Conservation (phyloP, 1,139 yeast species). For the Suhomyces atakaporum region DNA sequence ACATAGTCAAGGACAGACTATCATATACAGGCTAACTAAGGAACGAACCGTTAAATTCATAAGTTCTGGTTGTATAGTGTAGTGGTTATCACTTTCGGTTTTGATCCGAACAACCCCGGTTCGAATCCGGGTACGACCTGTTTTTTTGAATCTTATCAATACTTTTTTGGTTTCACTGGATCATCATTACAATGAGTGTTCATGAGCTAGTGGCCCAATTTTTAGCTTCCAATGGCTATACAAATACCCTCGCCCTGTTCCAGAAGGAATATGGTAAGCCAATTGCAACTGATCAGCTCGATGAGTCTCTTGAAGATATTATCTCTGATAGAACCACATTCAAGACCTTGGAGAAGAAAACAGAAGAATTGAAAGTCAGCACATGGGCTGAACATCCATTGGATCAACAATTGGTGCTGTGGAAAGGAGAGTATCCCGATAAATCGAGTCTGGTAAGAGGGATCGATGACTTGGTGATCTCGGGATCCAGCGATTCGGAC, state of each 20-base stretch:
- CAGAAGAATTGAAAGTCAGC: constrained; percentile 14
- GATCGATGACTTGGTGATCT: constrained; percentile 27
- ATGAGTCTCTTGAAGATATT: constrained; percentile 53
- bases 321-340: constrained; percentile 51
- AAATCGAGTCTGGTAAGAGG: constrained; percentile 11
- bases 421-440: constrained; percentile 39
- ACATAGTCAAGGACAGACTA: too few species aligned
- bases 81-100: constrained; percentile 54
- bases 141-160: constrained; percentile 27
- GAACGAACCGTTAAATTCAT: too few species aligned
- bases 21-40: too few species aligned
- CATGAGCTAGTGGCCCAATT: constrained; percentile 57
- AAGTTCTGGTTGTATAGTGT: constrained; percentile 46
- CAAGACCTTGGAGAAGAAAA: constrained; percentile 21
- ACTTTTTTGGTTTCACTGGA: neutral
- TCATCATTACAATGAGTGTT: constrained; percentile 11
- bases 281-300: constrained; percentile 15
- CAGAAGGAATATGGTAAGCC: constrained; percentile 49
- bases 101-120: constrained; percentile 86
- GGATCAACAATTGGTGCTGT: constrained; percentile 14
- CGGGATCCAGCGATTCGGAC: constrained; percentile 20
- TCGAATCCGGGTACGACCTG: constrained; percentile 94
- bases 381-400: constrained; percentile 9
- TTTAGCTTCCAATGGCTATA: constrained; percentile 47
- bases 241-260: constrained; percentile 48